Evolutionary conservation across 495 filamentous ascomycete species (phyloP).

Genomic region (Neurospora sp.): DNA sequence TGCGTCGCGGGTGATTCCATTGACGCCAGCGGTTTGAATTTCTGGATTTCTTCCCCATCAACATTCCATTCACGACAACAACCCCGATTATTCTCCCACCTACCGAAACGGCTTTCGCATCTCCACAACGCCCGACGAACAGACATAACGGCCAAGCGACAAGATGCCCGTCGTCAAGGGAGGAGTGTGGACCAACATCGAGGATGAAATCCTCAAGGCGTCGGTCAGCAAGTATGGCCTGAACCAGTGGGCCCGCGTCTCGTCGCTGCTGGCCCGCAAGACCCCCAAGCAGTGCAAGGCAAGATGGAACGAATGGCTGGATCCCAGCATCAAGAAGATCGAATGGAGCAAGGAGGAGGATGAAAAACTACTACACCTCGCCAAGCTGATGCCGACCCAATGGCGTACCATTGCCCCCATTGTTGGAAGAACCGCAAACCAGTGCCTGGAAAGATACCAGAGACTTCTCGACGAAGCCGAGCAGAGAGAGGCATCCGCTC

Average conservation of each 20-base stretch:
- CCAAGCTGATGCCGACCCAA: slow-evolving; percentile 98
- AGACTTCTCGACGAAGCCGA: slow-evolving; percentile 94
- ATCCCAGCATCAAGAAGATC: slow-evolving; percentile 93
- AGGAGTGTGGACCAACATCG: slow-evolving; percentile 76
- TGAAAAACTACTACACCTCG: slow-evolving; percentile 90
- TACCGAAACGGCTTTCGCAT: background rate
- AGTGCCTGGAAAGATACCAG: slow-evolving; percentile 94
- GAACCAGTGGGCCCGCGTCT: slow-evolving; percentile 98
- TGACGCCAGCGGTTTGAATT: background rate
- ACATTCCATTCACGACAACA: background rate
- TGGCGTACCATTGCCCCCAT: slow-evolving; percentile 98
- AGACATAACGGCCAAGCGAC: slow-evolving; percentile 10
- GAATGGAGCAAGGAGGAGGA: slow-evolving; percentile 99
- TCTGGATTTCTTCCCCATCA: background rate
- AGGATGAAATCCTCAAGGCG: slow-evolving; percentile 94
- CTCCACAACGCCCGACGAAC: background rate
- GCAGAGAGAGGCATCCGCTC: slow-evolving; percentile 65
- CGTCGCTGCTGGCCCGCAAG: slow-evolving; percentile 92
- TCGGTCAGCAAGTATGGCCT: slow-evolving; percentile 94
- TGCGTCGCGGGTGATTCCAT: background rate
- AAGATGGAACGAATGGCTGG: slow-evolving; percentile 96
- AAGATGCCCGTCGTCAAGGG: slow-evolving; percentile 96
- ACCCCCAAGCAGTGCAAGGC: slow-evolving; percentile 99
- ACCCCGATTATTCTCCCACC: background rate
- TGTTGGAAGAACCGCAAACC: slow-evolving; percentile 90